Percentiles rank a stretch among this genome's conserved stretches.
Evolutionary conservation across 2,329 filamentous ascomycete genomes (phyloP).

Genomic region (Byssochlamys sp.): DNA sequence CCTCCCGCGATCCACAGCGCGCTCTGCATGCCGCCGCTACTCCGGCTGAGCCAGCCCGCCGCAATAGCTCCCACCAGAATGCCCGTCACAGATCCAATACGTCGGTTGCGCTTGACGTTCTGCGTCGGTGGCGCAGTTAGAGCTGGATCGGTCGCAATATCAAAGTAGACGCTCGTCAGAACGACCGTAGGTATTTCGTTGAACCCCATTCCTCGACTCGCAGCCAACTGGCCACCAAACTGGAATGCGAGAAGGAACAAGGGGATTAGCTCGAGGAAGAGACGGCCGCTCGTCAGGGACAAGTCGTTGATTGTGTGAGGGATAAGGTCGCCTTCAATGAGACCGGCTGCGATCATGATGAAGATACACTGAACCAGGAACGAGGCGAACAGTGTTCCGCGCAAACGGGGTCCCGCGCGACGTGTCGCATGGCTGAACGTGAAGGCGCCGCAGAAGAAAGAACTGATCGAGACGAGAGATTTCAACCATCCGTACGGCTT

Average conservation of each 20-base stretch:
- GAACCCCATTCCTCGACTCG: conserved; percentile 32
- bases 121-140: conserved; percentile 22
- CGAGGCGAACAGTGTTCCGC: conserved; percentile 31
- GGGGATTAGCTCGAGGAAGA: conserved; percentile 34
- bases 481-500: conserved; percentile 37
- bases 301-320: conserved; percentile 18
- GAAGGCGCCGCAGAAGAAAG: conserved; percentile 34
- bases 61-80: conserved; percentile 33
- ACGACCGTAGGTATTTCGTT: conserved; percentile 40
- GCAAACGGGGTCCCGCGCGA: conserved; percentile 22
- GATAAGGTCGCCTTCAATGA: conserved; percentile 31
- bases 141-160: conserved; percentile 35
- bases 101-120: conserved; percentile 31
- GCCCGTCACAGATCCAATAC: conserved; percentile 28
- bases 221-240: conserved; percentile 35
- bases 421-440: conserved; percentile 31
- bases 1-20: conserved; percentile 36
- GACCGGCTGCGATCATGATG: conserved; percentile 30
- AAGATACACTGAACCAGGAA: conserved; percentile 32
- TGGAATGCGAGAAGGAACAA: conserved; percentile 37
- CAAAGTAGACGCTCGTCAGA: conserved; percentile 38
- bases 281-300: conserved; percentile 14
- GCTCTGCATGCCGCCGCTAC: conserved; percentile 33
- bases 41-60: conserved; percentile 35
- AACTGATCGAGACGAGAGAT: conserved; percentile 32